Evolutionary conservation across 1,284 basidiomycete genomes (phyloP).

Genomic region (Ustilago esculenta): DNA sequence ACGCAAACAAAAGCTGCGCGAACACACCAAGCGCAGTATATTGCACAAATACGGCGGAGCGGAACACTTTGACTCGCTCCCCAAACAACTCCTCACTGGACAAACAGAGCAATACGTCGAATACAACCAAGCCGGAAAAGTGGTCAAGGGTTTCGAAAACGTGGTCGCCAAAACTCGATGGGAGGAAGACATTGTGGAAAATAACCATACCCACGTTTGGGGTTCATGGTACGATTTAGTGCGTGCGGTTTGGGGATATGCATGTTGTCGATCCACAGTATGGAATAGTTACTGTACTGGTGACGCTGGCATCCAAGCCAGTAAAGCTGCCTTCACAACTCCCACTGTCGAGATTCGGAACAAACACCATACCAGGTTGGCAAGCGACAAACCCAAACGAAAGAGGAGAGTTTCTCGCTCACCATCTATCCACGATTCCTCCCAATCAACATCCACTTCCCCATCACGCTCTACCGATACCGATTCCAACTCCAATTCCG

Average conservation of each 20-base stretch:
- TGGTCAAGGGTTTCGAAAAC: conserved; percentile 89
- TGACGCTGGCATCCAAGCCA: conserved; percentile 82
- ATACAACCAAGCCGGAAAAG: conserved; percentile 89
- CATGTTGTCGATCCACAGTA: conserved; percentile 88
- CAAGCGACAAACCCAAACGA: conserved; percentile 2
- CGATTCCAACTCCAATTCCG: too few relatives aligned
- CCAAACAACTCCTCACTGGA: conserved; percentile 87
- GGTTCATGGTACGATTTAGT: conserved; percentile 89
- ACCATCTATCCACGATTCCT: neutral
- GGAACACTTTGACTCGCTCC: conserved; percentile 85
- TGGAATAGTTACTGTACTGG: conserved; percentile 94
- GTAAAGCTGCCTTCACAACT: too few relatives aligned
- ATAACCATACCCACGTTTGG: conserved; percentile 95
- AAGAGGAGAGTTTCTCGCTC: too few relatives aligned
- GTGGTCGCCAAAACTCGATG: conserved; percentile 89
- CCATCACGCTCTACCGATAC: too few relatives aligned
- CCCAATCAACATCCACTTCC: neutral
- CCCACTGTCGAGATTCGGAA: too few relatives aligned
- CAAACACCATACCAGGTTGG: too few relatives aligned
- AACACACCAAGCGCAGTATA: conserved; percentile 76
- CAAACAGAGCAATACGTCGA: conserved; percentile 98
- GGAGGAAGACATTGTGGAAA: conserved; percentile 76
- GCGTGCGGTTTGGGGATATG: conserved; percentile 86
- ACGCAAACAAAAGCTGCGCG: conserved; percentile 90
- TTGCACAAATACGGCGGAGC: conserved; percentile 86